Percentiles rank a stretch among this genome's conserved stretches.
Evolutionary conservation across 768 basidiomycete species (phyloP).

Genomic region (Kondoa malvinella): DNA sequence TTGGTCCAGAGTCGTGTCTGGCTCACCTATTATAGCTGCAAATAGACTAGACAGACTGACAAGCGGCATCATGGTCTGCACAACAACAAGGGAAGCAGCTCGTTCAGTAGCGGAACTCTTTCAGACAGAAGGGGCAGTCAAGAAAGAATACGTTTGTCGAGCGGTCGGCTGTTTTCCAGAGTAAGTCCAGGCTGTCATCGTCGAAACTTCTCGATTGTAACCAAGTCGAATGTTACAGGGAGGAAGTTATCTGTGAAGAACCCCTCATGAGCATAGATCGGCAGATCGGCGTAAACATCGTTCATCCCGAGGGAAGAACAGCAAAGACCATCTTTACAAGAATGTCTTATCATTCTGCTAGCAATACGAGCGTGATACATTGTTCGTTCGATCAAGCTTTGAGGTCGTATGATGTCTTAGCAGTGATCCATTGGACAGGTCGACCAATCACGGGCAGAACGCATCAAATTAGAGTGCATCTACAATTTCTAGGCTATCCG

Average conservation of each 20-base stretch:
- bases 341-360: constrained; percentile 58
- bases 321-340: constrained; percentile 78
- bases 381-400: constrained; percentile 39
- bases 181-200: constrained; percentile 39
- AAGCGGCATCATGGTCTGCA: constrained; percentile 86
- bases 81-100: constrained; percentile 53
- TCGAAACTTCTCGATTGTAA: not conserved
- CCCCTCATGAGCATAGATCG: constrained; percentile 81
- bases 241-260: constrained; percentile 64
- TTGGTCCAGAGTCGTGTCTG: too few relatives aligned
- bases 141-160: constrained; percentile 72
- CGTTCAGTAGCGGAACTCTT: constrained; percentile 63
- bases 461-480: constrained; percentile 91
- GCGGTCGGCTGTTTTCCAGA: constrained; percentile 68
- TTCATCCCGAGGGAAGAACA: constrained; percentile 82
- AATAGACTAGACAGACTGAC: constrained; percentile 89
- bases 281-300: constrained; percentile 91
- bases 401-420: too few relatives aligned
- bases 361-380: constrained; percentile 68
- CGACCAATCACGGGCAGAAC: constrained; percentile 82
- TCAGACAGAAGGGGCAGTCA: constrained; percentile 40
- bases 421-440: too few relatives aligned
- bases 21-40: too few relatives aligned
- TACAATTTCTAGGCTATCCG: constrained; percentile 82
- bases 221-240: constrained; percentile 36